Base-by-base conservation (phyloP, 2,329 filamentous ascomycete species). In the Cladophialophora yegresii region DNA sequence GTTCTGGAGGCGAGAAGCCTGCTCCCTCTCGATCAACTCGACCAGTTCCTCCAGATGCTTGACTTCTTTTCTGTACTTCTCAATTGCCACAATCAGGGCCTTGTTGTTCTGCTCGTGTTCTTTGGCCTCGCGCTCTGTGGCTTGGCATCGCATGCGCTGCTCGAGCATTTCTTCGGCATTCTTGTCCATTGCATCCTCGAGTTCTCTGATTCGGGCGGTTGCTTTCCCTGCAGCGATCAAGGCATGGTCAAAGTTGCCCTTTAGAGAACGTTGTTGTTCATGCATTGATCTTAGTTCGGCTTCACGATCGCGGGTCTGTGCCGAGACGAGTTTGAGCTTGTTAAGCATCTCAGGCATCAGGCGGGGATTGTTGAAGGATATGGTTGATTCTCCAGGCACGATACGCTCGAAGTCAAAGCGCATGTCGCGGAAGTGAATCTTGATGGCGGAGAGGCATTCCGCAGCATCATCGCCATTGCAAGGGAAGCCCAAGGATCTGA, bases 141-240 rank as follows among this genome's bases (percentile, higher is more conserved):
- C 74, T 64, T 79, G 77, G 67, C 78, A 75, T 53, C 75, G 73
- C 72, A 80, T 78, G 50, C 79, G 72, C n/a, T 76, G 74, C 51
- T 79, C 75, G 4, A 80, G 72, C 74, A 81, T 78, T 59, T 81
- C 78, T 23, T 77, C 73, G 4, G 78, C 76, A n/a, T 78, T 77
- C n/a, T 75, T 74, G 40, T 78, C 75, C 36, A 77, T 74, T 0
- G 73, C 72, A 10, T 75, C 72, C 66, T 81, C 78, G 5, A 81
- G 70, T 10, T 73, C 73, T 12, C 70, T 69, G 50, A 78, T 74
- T 58, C 77, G 77, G 28, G 72, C 73, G 30, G 72, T 73, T 5
- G 76, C 74, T 20, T 73, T 72, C 57, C 80, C 76, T 33, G 77
- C 74, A 22, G 76, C 74, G 36, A 72, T 61, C 22, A 80, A 67